Evolutionary conservation across 805 yeast species (phyloP), one percentile per base, ranked within the genome.

Genomic region (Wickerhamomyces bovis): DNA sequence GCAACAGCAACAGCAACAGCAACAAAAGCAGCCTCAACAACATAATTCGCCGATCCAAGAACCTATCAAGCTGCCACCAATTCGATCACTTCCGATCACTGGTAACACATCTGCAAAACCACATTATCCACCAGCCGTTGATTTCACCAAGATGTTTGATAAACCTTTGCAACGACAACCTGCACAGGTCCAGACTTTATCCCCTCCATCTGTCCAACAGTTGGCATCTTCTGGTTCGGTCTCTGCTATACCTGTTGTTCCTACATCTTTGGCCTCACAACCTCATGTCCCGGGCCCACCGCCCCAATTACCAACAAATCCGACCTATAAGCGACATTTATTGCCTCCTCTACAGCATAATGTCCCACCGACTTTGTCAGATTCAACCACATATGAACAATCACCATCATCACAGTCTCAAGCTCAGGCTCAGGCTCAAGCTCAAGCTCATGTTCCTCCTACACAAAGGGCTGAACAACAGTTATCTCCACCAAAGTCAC

Each of bases 71-170:
- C 50, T 58, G 11, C 61, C 63, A 6, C 62, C 64, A 21, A 53
- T 58, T 2, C 48, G 56, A 33, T 50, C 45, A 54, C 46, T 59
- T 2, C 62, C 61, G 11, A n/a, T 53, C 6, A 45, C 47, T 28
- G 31, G 31, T 13, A 28, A 31, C 48, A 33, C 43, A 25, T 22
- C 25, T 15, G 38, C 22, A 9, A 43, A 38, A 42, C 10, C 44
- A 33, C 36, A 33, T 19, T 57, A 53, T 31, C 70, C 70, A 10
- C 69, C 69, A 5, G 69, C 72, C 2, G 64, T 70, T 41, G 74
- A 70, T 47, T 70, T 70, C 52, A 70, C 74, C 0, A 60, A 69
- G 15, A 62, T 69, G 48, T 70, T 65, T 36, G 47, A 52, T 31
- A 62, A 44, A 20, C 44, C 30, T 15, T 39, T 26, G 19, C 45